A percentile compares a stretch with the other conserved stretches of the same genome.
Evolutionary conservation across 2,329 filamentous ascomycete species (phyloP).

Genomic region (Trematosphaeria pertusa): DNA sequence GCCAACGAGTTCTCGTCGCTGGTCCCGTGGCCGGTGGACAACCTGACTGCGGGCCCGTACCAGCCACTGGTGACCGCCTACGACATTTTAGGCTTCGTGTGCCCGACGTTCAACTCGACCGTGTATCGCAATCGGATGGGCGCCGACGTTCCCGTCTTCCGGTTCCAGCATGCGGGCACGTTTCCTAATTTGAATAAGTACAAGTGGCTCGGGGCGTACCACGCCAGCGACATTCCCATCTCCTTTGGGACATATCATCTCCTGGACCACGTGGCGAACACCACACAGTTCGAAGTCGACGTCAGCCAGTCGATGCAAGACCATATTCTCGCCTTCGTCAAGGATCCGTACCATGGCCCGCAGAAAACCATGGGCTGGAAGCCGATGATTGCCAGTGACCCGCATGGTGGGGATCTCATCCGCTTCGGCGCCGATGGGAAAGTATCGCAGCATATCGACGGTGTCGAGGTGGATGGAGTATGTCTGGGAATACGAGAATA

Average conservation of each 20-base stretch:
- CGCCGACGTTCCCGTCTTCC: constrained; percentile 14
- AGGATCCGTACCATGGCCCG: constrained; percentile 30
- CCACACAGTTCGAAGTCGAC: constrained; percentile 30
- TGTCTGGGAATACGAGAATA: constrained; percentile 19
- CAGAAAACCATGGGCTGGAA: constrained; percentile 18
- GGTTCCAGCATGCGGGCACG: constrained; percentile 17
- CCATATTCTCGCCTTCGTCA: constrained; percentile 36
- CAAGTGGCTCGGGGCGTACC: constrained; percentile 23
- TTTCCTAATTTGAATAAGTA: constrained; percentile 17
- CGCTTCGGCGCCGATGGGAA: constrained; percentile 19
- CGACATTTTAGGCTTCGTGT: constrained; percentile 10
- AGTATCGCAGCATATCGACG: constrained; percentile 17
- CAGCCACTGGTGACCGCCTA: constrained; percentile 4
- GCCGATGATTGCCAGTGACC: constrained; percentile 10
- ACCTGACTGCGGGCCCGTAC: constrained; percentile 8
- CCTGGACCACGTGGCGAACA: constrained; percentile 7
- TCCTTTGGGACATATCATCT: constrained; percentile 28
- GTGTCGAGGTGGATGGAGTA: constrained; percentile 20
- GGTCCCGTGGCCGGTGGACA: constrained; percentile 10
- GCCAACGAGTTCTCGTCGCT: constrained; percentile 23
- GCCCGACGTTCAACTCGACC: constrained; percentile 19
- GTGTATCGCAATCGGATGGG: constrained; percentile 11
- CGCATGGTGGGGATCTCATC: constrained; percentile 17
- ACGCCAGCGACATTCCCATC: constrained; percentile 26
- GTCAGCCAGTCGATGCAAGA: constrained; percentile 44